These are phyloP conservation scores for Gaeumannomyces sp. DNA, from an alignment of 2,329 filamentous ascomycete genomes.

Conservation along the genomic window DNA sequence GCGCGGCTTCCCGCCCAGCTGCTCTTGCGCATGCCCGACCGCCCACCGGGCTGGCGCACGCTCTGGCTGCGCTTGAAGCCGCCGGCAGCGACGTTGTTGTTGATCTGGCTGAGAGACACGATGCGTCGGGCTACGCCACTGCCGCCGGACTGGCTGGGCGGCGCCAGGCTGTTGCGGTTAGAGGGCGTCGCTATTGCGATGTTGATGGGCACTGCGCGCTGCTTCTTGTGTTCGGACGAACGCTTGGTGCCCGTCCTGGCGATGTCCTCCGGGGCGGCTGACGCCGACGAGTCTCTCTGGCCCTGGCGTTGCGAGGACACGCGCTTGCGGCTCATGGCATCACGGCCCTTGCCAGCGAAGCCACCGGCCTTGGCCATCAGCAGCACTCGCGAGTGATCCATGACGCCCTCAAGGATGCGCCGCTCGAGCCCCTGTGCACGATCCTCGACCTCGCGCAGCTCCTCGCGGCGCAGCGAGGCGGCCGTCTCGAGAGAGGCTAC, in stretches of 20 bases:
- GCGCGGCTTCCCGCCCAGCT: slow-evolving; percentile 55
- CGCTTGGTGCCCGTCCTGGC: slow-evolving; percentile 23
- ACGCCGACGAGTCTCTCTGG: slow-evolving; percentile 14
- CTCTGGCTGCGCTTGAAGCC: slow-evolving; percentile 73
- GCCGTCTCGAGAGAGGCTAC: slow-evolving; percentile 89
- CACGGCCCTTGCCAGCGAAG: slow-evolving; percentile 34
- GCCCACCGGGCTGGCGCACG: slow-evolving; percentile 54
- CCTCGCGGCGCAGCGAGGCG: slow-evolving; percentile 79
- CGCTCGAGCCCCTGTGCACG: slow-evolving; percentile 86
- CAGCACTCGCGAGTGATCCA: slow-evolving; percentile 91
- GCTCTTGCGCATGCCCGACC: slow-evolving; percentile 52
- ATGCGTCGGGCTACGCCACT: slow-evolving; percentile 66
- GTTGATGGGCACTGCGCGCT: slow-evolving; percentile 32
- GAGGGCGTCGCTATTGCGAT: slow-evolving; percentile 43
- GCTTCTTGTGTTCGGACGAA: slow-evolving; percentile 2
- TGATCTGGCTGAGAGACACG: slow-evolving; percentile 85
- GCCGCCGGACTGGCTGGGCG: slow-evolving; percentile 27
- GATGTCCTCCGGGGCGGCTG: slow-evolving; percentile 15
- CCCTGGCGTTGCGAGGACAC: slow-evolving; percentile 38
- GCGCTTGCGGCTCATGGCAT: slow-evolving; percentile 55
- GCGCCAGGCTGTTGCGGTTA: slow-evolving; percentile 38
- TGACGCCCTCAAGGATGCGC: slow-evolving; percentile 88
- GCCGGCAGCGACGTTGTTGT: slow-evolving; percentile 59
- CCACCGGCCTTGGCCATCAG: slow-evolving; percentile 60
- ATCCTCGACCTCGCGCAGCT: slow-evolving; percentile 83